Conservation (phyloP, 441 rosid genomes). For the Macaranga tanarius region DNA sequence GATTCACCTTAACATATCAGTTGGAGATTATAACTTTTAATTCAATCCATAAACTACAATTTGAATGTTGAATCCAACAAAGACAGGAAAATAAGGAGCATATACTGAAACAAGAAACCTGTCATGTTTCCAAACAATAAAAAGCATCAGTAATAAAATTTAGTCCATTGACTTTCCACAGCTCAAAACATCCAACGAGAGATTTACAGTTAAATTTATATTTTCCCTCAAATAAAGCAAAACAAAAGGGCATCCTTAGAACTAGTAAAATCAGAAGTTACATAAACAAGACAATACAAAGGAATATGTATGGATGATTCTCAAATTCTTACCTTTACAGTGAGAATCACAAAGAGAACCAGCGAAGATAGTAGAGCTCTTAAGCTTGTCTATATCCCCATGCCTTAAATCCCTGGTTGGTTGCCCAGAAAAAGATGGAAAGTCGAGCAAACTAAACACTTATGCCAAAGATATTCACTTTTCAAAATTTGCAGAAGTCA, state of each 20-base stretch:
- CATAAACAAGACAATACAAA: background rate
- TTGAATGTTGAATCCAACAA: slow-evolving; percentile 17
- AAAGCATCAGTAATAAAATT: slow-evolving; percentile 10
- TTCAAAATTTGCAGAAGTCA: slow-evolving; percentile 3
- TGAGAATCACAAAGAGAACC: slow-evolving; percentile 19
- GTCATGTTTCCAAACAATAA: slow-evolving; percentile 13
- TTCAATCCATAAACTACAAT: slow-evolving; percentile 23
- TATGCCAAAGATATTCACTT: background rate
- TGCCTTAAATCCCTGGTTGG: slow-evolving; percentile 3
- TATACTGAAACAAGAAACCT: slow-evolving; percentile 35
- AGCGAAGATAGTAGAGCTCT: slow-evolving; percentile 20
- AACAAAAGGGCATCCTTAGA: background rate
- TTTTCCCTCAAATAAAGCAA: background rate
- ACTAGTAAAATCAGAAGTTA: background rate
- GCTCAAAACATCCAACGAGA: slow-evolving; percentile 12
- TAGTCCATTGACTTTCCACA: background rate
- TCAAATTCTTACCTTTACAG: slow-evolving; percentile 23
- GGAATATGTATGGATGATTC: slow-evolving; percentile 19
- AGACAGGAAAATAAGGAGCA: slow-evolving; percentile 24
- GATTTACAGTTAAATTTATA: slow-evolving; percentile 9
- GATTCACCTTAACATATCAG: slow-evolving; percentile 37
- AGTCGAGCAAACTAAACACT: slow-evolving; percentile 8
- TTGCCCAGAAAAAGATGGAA: slow-evolving; percentile 10
- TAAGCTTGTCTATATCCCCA: background rate
- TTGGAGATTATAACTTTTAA: slow-evolving; percentile 24